These are phyloP conservation scores for Cladosporium oxysporum DNA, from an alignment of 2,329 filamentous ascomycete species.

Conservation along the genomic window DNA sequence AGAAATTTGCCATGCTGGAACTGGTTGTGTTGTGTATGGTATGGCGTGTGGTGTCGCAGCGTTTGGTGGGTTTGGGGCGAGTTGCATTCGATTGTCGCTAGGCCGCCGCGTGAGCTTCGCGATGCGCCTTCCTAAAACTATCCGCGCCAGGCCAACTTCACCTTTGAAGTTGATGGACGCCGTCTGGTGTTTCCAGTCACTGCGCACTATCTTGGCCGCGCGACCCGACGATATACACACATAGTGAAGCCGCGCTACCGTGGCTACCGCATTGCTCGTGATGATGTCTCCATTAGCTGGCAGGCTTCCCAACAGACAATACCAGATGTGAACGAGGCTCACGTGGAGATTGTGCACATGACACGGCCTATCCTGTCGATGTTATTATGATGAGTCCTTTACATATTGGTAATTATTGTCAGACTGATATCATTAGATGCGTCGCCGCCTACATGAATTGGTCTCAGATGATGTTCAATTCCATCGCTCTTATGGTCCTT, in stretches of 20 bases:
- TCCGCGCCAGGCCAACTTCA: background rate
- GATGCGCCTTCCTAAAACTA: background rate
- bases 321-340: background rate
- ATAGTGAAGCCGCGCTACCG: background rate
- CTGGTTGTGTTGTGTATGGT: background rate
- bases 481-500: background rate
- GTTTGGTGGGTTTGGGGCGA: background rate
- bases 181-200: background rate
- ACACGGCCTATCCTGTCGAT: background rate
- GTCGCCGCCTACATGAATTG: background rate
- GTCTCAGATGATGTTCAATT: background rate
- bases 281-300: background rate
- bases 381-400: background rate
- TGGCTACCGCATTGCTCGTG: background rate
- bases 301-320: background rate
- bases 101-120: background rate
- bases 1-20: constrained; percentile 30
- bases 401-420: background rate
- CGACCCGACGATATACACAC: background rate
- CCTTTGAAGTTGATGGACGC: background rate
- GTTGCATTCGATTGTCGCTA: background rate
- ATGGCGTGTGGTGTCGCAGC: background rate
- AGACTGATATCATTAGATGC: background rate
- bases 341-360: background rate
- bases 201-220: background rate